phyloP scores from a whole-genome alignment of 2,329 filamentous ascomycete genomes.

The Fusarium sp. region DNA sequence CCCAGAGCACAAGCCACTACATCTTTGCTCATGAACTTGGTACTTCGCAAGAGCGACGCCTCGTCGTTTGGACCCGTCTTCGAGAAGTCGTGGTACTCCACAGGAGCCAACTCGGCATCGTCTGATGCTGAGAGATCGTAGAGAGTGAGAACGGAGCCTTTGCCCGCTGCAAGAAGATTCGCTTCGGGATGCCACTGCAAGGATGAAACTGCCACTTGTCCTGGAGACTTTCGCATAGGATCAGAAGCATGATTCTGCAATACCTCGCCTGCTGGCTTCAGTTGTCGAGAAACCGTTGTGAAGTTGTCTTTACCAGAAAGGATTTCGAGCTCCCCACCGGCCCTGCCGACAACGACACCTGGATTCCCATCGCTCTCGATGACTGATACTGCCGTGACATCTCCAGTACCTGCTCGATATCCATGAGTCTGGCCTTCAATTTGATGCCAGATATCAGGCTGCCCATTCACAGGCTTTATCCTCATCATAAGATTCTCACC shows the following conservation, averaged over 20 bases:
- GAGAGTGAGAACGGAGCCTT: conserved; percentile 48
- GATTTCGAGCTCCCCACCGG: conserved; percentile 62
- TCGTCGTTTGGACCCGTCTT: conserved; percentile 32
- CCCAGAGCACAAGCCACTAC: conserved; percentile 60
- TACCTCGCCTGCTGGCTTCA: conserved; percentile 26
- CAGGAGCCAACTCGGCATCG: conserved; percentile 29
- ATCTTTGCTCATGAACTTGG: conserved; percentile 61
- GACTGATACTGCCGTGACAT: conserved; percentile 62
- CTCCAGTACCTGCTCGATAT: conserved; percentile 60
- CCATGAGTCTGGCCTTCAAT: conserved; percentile 55
- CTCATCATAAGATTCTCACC: conserved; percentile 64
- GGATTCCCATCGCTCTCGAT: conserved; percentile 51
- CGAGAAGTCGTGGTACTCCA: conserved; percentile 47
- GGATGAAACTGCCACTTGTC: conserved; percentile 50
- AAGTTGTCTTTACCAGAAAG: conserved; percentile 54
- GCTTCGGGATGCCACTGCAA: conserved; percentile 50
- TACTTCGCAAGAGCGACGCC: conserved; percentile 46
- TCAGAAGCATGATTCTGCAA: conserved; percentile 18
- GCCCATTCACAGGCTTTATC: conserved; percentile 49
- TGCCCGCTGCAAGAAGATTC: conserved; percentile 49
- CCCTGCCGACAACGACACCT: conserved; percentile 60
- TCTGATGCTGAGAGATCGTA: conserved; percentile 43
- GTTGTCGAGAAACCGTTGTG: conserved; percentile 43
- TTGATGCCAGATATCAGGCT: conserved; percentile 52
- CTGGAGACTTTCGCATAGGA: conserved; percentile 45